Base-by-base conservation (phyloP, 768 basidiomycete species). In the Sarcomyxa edulis region DNA sequence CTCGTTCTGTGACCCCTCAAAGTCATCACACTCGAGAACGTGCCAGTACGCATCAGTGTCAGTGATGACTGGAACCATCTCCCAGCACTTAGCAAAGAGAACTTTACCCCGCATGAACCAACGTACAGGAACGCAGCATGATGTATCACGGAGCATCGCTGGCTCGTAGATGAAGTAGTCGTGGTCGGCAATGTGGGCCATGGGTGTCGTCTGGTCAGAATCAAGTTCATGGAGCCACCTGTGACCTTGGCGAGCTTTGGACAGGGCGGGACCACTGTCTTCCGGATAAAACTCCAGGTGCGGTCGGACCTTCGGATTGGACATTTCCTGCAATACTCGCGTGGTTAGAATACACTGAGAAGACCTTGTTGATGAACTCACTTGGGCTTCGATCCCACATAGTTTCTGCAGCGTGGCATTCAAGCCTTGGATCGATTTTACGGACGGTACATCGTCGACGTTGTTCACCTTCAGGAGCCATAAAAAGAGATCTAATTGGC, bases 311-410 rank as follows among this genome's bases (percentile, higher is more conserved):
- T 28, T 16, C 0, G 63, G 63, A 38, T 68, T 68, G 3, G 58
- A 47, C 51, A 64, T 60, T 52, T 66, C 66, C 63, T 65, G 29
- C 14, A n/a, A 16, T 40, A 59, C 61, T 50, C 60, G 64, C 1
- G 54, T 48, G 21, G 63, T 52, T 16, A 66, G 56, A 14, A 53
- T 39, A 1, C 48, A 20, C 4, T 65, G 28, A 18, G 38, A 44
- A 37, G n/a, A n/a, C n/a, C n/a, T n/a, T n/a, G n/a, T 65, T 66
- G 5, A 60, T 51, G 45, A 53, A 55, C 31, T 60, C n/a, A 64
- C 6, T 34, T 46, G 38, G 19, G 52, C 55, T 2, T 50, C 32
- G 12, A 66, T 49, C 0, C 64, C 63, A 41, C 48, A 60, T 3
- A 54, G 9, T 8, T 43, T 42, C 31, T 60, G 56, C 3, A 61